Base-by-base conservation (phyloP, 1,284 basidiomycete genomes). In the Singerocomus inundabilis region DNA sequence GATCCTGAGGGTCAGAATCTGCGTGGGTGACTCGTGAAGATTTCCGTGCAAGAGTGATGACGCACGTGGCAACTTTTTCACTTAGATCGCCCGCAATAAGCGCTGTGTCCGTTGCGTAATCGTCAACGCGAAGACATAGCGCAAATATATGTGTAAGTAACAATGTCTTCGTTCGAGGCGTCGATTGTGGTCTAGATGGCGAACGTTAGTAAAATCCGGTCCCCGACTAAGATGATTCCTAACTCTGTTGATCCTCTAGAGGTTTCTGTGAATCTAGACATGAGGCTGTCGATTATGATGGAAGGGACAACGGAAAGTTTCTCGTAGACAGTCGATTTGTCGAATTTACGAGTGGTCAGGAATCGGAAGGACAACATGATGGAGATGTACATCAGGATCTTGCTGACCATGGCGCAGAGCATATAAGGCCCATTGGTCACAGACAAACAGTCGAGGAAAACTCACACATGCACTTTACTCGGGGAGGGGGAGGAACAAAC, bases 261-360 rank as follows among this genome's bases (percentile, higher is more conserved):
- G 0, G 71, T 75, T 69, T 95, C 91, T 0, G 91, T 85, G 69
- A 95, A 97, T 44, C 90, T 77, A 6, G 81, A 75, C n/a, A 92
- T 61, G 31, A 96, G 70, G 3, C 86, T 82, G 51, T 93, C 88
- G 25, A 92, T 61, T 12, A 95, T 72, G 40, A 82, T 72, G 18
- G 71, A 70, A 2, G 92, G 88, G 3, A 90, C 74, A 5, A 72
- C 67, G 1, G 73, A 63, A 53, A 92, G 71, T 56, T 81, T 81
- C 44, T 82, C 76, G 45, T 76, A 70, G 18, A 87, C 49, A 25
- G 72, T 69, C 26, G 77, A 73, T 60, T 81, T 78, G 55, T 80
- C 70, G 53, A 81, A 63, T 57, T 73, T 68, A 52, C 72, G 72
- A 41, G 59, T 43, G 11, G 73, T 71, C 1, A 76, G 68, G 47